Evolutionary conservation across 2,329 filamentous ascomycete genomes (phyloP).

Genomic region (Pyrenophora graminea): DNA sequence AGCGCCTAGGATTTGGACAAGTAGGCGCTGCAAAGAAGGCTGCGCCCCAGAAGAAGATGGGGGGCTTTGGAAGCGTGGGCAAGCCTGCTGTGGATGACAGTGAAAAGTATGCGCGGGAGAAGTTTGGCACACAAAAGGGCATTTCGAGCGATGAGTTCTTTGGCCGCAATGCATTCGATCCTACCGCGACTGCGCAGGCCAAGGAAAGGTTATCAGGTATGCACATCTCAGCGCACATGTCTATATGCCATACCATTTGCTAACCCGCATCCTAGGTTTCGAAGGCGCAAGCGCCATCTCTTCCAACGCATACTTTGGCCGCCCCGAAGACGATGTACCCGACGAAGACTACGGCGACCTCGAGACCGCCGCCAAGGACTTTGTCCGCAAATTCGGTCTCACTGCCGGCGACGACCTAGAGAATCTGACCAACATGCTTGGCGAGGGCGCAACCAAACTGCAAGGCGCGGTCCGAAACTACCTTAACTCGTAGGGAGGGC

Average conservation of each 20-base stretch:
- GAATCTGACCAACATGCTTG: slow-evolving; percentile 79
- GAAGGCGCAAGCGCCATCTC: slow-evolving; percentile 92
- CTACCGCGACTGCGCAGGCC: slow-evolving; percentile 78
- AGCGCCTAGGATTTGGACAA: slow-evolving; percentile 85
- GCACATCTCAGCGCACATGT: not conserved
- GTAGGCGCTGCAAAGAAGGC: slow-evolving; percentile 65
- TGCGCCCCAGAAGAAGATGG: slow-evolving; percentile 71
- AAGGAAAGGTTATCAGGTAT: slow-evolving; percentile 74
- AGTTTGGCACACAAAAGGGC: slow-evolving; percentile 91
- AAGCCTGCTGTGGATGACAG: slow-evolving; percentile 72
- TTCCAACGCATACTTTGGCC: slow-evolving; percentile 96
- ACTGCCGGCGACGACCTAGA: slow-evolving; percentile 96
- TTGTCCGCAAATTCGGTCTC: slow-evolving; percentile 91
- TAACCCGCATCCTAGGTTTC: slow-evolving; percentile 62
- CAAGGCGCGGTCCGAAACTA: slow-evolving; percentile 61
- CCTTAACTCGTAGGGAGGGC: slow-evolving; percentile 44
- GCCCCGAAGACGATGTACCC: slow-evolving; percentile 76
- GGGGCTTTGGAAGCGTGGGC: slow-evolving; percentile 86
- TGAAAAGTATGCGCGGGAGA: slow-evolving; percentile 79
- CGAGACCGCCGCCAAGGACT: slow-evolving; percentile 92
- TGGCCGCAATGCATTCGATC: slow-evolving; percentile 84
- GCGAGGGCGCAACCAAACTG: slow-evolving; percentile 81
- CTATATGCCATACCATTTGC: not conserved
- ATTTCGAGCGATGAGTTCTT: slow-evolving; percentile 99
- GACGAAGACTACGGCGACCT: slow-evolving; percentile 84